Base-by-base conservation (phyloP, 306 rosid genomes). In the Castanea mollissima region DNA sequence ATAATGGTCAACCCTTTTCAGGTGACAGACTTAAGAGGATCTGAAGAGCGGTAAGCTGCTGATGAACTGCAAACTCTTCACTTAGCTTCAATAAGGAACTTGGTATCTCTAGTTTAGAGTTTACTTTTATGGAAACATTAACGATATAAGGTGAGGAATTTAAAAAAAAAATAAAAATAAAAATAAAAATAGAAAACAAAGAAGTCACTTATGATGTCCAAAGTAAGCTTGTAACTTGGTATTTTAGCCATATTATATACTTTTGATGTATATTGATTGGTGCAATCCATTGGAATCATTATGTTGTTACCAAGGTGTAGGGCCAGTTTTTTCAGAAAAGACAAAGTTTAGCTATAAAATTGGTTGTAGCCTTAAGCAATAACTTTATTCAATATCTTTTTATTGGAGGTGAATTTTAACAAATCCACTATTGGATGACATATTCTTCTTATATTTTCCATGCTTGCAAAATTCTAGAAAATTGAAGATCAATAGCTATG, bases 41-140 rank as follows among this genome's bases (percentile, higher is more conserved):
- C 34, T 80, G 96, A 84, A 85, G 80, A 74, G 16, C 79, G 86
- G 98, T 94, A 87, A 87, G 93, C 59, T 84, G 32, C 74, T 73
- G 11, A 80, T 76, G 74, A 74, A 69, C 62, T 73, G 60, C 75
- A 54, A 65, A 68, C 46, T 82, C 20, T 56, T 58, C 38, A 59
- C 73, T 68, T 35, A 49, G 18, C 70, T 32, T 84, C 59, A 55
- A 15, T 74, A 38, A 31, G 69, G 34, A 52, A 73, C 23, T 70
- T 70, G 23, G 20, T 21, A 20, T 70, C 18, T 20, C n/a, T 46
- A 21, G 72, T 59, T 75, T 55, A 69, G 31, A 41, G 27, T 54
- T 38, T 35, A 11, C 35, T 31, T 62, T 62, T 11, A 27, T 35
- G 54, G 57, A 1, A 49, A 49, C 54, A 49, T 13, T 49, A 49